Base-by-base conservation (phyloP, 345 rosid species). In the Rhodomyrtus tomentosa region DNA sequence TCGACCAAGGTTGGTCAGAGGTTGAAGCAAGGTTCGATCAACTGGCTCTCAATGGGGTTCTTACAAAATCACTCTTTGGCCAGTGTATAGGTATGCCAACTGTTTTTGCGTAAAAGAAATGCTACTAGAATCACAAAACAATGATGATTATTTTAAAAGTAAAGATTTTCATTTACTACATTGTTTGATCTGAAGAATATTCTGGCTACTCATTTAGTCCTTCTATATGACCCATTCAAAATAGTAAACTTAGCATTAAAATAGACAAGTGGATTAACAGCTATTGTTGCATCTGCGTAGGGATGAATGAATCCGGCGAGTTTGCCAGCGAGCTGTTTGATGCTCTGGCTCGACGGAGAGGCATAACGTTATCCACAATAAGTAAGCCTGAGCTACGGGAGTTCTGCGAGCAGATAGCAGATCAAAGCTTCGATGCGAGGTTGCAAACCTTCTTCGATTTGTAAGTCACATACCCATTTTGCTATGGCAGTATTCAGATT, bases 361-460 rank as follows among this genome's bases (percentile, higher is more conserved):
- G 93, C 38, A 91, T 91, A 76, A 84, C 87, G 16, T 86, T 92
- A 53, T 56, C 90, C 32, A 88, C 88, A 10, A 91, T 95, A 83
- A 90, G 81, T 86, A 95, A 95, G 85, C 86, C 85, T 36, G 88
- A 90, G 87, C 82, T 95, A 68, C 84, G 84, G 16, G 94, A 91
- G 82, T 95, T 95, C 84, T 95, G 98, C 95, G 95, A 91, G 81
- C 94, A 94, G 83, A 93, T 94, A 29, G 85, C 93, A 1, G 96
- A 95, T 74, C 89, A 92, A 81, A 85, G 95, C 87, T 95, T 94
- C 55, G 98, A 95, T 87, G 92, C 91, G 7, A 90, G 98, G 85
- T 91, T 95, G 20, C 96, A 93, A 80, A 93, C 91, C 81, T 95
- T 95, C 91, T 95, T 95, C 86, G 95, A 93, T 90, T 93, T 93